Percentiles rank a stretch among this genome's conserved stretches.
These are phyloP conservation scores for Aquanectria penicillioides DNA, from an alignment of 2,329 filamentous ascomycete species.

Conservation along the genomic window DNA sequence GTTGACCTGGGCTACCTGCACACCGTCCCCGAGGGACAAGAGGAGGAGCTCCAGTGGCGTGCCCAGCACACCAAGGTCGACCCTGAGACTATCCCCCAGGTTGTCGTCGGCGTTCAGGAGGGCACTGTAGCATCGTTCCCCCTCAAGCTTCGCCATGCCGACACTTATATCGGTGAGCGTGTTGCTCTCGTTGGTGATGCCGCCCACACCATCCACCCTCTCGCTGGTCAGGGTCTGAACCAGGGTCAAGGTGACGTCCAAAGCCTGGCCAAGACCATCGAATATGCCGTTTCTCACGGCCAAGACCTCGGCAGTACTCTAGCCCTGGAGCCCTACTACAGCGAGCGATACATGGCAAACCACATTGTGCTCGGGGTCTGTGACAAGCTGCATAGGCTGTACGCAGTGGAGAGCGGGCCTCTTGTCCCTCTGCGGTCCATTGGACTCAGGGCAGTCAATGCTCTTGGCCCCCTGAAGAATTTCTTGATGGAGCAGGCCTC, in stretches of 20 bases:
- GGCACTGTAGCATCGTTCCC: slow-evolving; percentile 90
- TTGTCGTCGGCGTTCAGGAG: slow-evolving; percentile 76
- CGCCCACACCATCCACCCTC: slow-evolving; percentile 92
- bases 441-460: slow-evolving; percentile 81
- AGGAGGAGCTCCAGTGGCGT: slow-evolving; percentile 87
- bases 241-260: slow-evolving; percentile 91
- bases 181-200: slow-evolving; percentile 93
- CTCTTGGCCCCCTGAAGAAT: slow-evolving; percentile 78
- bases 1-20: slow-evolving; percentile 88
- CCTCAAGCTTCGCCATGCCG: slow-evolving; percentile 90
- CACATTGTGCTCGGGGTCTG: slow-evolving; percentile 80
- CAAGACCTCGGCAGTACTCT: slow-evolving; percentile 86
- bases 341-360: slow-evolving; percentile 85
- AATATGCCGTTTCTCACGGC: slow-evolving; percentile 81
- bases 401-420: slow-evolving; percentile 82
- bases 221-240: slow-evolving; percentile 94
- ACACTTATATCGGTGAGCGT: slow-evolving; percentile 91
- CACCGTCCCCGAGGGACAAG: slow-evolving; percentile 65
- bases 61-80: slow-evolving; percentile 73
- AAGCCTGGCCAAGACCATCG: slow-evolving; percentile 78
- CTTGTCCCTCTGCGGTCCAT: slow-evolving; percentile 82
- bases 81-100: slow-evolving; percentile 68
- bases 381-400: slow-evolving; percentile 93
- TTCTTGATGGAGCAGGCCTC: slow-evolving; percentile 84
- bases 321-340: slow-evolving; percentile 82